Base-by-base conservation (phyloP, 257 asterid species). In the Euphrasia confusa region DNA sequence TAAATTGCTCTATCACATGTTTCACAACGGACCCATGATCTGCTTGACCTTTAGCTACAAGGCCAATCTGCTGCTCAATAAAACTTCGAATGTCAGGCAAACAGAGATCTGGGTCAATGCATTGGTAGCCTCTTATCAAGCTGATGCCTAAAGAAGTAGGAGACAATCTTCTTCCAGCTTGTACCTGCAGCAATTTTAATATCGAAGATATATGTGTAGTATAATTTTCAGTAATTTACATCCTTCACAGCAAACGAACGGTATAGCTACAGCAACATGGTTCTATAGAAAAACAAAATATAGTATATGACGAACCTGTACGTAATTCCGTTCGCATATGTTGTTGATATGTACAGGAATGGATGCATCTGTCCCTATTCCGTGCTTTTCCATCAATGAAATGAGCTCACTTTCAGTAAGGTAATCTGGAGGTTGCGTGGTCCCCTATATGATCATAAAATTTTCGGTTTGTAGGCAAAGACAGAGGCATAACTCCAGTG, bases 321-420 rank as follows among this genome's bases (percentile, higher is more conserved):
- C 97, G 64, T 86, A 89, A 77, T 89, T 89, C 71, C 94, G 88
- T 70, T 89, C 95, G 15, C 84, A 83, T 64, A 89, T 89, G 84
- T 89, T 87, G 85, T 87, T 89, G 68, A 89, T 87, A 70, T 89
- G 97, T 32, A 89, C 94, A 53, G 97, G 73, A 76, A 89, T 89
- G 58, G 97, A 87, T 62, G 95, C 95, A 71, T 89, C 97, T n/a
- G 97, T 89, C 68, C 97, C 97, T 62, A 89, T 89, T 61, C 94
- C 97, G 65, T 89, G 39, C 73, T 89, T 84, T 74, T 89, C 97
- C 97, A 89, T 89, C 68, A 87, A 69, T n/a, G 97, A 89, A 69
- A 89, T 89, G 74, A 87, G 81, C 63, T 89, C 97, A 77, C 95
- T 89, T 78, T 89, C 97, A 63, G 71, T 87, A 27, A 89, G 89